Conservation (phyloP, 1,284 basidiomycete genomes). For the Tilletia indica region DNA sequence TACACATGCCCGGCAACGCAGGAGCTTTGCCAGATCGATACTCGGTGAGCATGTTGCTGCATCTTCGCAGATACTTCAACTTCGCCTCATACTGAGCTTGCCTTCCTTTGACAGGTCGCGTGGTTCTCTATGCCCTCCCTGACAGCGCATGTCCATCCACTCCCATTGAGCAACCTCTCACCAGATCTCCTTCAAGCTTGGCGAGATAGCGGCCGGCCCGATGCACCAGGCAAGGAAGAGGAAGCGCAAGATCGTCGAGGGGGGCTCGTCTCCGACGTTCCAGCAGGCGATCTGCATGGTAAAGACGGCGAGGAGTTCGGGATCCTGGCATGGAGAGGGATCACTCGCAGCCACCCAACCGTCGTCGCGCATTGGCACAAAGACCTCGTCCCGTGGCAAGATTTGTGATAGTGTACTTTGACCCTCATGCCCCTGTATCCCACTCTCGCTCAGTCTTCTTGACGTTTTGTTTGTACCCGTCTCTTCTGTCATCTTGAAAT, state of each 20-base stretch:
- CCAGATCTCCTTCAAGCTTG: constrained; percentile 28
- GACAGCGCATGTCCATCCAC: constrained; percentile 29
- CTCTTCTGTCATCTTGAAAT: too few species aligned
- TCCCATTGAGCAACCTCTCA: constrained; percentile 25
- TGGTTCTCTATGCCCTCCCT: constrained; percentile 43
- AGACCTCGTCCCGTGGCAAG: constrained; percentile 1
- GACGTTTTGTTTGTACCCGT: too few species aligned
- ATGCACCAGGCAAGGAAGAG: constrained; percentile 1
- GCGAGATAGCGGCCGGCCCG: constrained; percentile 19
- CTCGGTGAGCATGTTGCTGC: not conserved
- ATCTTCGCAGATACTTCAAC: not conserved
- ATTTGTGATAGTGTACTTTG: not conserved
- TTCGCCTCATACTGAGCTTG: not conserved
- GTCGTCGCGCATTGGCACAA: constrained; percentile 12
- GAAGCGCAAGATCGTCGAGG: not conserved
- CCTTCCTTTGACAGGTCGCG: constrained; percentile 28
- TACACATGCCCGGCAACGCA: constrained; percentile 21
- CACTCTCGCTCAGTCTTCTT: too few species aligned
- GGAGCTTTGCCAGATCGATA: not conserved
- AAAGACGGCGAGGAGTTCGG: constrained; percentile 1
- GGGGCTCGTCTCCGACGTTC: not conserved
- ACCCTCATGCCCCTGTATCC: too few species aligned
- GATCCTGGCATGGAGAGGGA: constrained; percentile 5
- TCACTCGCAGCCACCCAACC: constrained; percentile 15
- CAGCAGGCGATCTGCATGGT: constrained; percentile 14